Conservation (phyloP, 164 flowering plant genomes). For the Vitis riparia region DNA sequence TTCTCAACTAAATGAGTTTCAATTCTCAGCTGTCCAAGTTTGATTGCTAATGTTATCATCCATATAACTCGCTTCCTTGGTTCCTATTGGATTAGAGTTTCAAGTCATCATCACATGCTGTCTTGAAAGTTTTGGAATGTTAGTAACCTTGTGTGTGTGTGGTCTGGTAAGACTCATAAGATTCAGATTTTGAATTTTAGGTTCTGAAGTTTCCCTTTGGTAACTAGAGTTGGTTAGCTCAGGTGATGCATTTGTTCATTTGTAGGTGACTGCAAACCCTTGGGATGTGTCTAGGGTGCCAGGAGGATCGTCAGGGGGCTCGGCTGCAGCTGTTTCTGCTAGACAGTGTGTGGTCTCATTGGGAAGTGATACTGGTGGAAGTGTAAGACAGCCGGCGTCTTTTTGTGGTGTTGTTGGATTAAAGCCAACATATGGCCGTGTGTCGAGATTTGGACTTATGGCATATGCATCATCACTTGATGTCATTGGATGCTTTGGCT, state of each 20-base stretch:
- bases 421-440: conserved; percentile 97
- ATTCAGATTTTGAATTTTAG: not conserved
- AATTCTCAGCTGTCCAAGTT: too few relatives aligned
- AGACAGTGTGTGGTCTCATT: conserved; percentile 87
- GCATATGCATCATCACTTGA: conserved; percentile 98
- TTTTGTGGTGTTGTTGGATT: conserved; percentile 98
- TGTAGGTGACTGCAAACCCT: conserved; percentile 92
- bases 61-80: too few relatives aligned
- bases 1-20: too few relatives aligned
- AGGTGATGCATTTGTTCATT: conserved; percentile 41
- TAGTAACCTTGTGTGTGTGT: too few relatives aligned
- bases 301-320: conserved; percentile 98
- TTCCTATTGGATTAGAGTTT: too few relatives aligned
- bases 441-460: conserved; percentile 97
- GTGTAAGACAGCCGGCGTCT: conserved; percentile 98
- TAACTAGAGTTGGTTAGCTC: conserved; percentile 40
- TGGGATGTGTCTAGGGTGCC: conserved; percentile 93
- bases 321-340: conserved; percentile 98
- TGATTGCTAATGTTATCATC: too few relatives aligned
- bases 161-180: not conserved
- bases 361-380: conserved; percentile 99
- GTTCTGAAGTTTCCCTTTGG: conserved; percentile 6
- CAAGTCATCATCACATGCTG: too few relatives aligned
- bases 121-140: too few relatives aligned
- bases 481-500: conserved; percentile 91